Evolutionary conservation across 1,139 yeast genomes (phyloP).

Genomic region (Pichia sp.): DNA sequence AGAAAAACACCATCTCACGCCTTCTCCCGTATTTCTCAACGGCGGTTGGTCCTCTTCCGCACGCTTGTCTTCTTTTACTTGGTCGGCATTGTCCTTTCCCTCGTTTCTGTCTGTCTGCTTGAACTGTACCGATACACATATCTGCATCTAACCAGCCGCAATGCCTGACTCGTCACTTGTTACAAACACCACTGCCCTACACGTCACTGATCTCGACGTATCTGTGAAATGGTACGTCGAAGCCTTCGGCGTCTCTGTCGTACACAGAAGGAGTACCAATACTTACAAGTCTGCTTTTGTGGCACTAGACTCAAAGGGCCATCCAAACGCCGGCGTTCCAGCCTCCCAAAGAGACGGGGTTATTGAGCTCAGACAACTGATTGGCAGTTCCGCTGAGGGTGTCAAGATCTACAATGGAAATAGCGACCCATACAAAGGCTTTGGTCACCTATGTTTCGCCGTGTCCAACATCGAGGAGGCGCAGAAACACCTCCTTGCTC

Average conservation of each 20-base stretch:
- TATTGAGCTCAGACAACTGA: slow-evolving; percentile 80
- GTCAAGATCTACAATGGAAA: slow-evolving; percentile 70
- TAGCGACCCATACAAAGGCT: slow-evolving; percentile 78
- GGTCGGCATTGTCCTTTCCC: not conserved
- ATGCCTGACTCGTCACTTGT: slow-evolving; percentile 34
- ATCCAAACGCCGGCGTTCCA: slow-evolving; percentile 43
- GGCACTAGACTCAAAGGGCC: slow-evolving; percentile 48
- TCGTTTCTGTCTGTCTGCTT: not conserved
- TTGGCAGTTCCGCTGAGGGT: slow-evolving; percentile 36
- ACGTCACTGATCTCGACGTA: slow-evolving; percentile 76
- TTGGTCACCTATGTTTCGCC: slow-evolving; percentile 87
- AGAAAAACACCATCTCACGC: not conserved
- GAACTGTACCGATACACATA: not conserved
- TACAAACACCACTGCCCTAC: slow-evolving; percentile 71
- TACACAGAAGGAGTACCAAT: slow-evolving; percentile 51
- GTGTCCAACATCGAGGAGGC: slow-evolving; percentile 72
- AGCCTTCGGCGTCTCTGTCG: slow-evolving; percentile 68
- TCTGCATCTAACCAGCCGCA: not conserved
- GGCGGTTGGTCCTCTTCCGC: not conserved
- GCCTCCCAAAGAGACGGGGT: slow-evolving; percentile 71
- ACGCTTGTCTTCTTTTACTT: not conserved
- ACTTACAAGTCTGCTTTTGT: slow-evolving; percentile 68
- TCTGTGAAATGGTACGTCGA: slow-evolving; percentile 71
- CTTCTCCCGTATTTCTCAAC: not conserved
- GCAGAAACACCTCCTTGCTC: slow-evolving; percentile 53